phyloP scores from a whole-genome alignment of 345 rosid genomes.

The Tarenaya hassleriana region DNA sequence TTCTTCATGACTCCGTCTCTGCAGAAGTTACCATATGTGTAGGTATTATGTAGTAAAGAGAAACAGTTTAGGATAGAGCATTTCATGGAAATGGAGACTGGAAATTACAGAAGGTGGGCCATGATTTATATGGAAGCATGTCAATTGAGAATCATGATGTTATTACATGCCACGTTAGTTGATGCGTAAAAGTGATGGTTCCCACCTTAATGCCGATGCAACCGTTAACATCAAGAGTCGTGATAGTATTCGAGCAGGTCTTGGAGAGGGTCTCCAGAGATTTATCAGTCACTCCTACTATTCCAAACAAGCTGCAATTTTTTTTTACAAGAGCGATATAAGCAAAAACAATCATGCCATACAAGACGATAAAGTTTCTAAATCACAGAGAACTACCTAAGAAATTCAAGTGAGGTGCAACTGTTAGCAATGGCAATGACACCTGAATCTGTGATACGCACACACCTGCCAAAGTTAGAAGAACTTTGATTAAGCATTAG shows the following conservation, averaged over 20 bases:
- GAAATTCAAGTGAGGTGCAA: constrained; percentile 73
- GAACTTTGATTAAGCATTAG: constrained; percentile 1
- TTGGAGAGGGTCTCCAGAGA: constrained; percentile 69
- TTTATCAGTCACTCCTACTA: constrained; percentile 83
- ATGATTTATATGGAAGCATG: neutral
- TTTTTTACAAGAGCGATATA: constrained; percentile 11
- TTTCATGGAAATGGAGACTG: neutral
- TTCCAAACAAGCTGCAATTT: constrained; percentile 80
- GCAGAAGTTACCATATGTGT: constrained; percentile 11
- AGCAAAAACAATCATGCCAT: constrained; percentile 15
- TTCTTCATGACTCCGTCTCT: constrained; percentile 68
- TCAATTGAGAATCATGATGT: neutral
- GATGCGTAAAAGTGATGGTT: neutral
- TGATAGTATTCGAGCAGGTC: constrained; percentile 56
- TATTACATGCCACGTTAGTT: neutral
- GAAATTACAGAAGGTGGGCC: neutral
- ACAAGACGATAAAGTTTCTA: constrained; percentile 6
- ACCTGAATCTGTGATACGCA: constrained; percentile 65
- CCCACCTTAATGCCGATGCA: constrained; percentile 80
- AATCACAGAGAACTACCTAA: constrained; percentile 43
- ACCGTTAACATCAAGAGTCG: constrained; percentile 90
- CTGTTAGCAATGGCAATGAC: constrained; percentile 64
- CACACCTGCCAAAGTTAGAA: constrained; percentile 52
- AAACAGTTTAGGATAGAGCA: neutral
- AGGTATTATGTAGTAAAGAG: neutral